Evolutionary conservation across 176 grass and related monocot species (phyloP).

Genomic region (Dendrocalamus sinicus): DNA sequence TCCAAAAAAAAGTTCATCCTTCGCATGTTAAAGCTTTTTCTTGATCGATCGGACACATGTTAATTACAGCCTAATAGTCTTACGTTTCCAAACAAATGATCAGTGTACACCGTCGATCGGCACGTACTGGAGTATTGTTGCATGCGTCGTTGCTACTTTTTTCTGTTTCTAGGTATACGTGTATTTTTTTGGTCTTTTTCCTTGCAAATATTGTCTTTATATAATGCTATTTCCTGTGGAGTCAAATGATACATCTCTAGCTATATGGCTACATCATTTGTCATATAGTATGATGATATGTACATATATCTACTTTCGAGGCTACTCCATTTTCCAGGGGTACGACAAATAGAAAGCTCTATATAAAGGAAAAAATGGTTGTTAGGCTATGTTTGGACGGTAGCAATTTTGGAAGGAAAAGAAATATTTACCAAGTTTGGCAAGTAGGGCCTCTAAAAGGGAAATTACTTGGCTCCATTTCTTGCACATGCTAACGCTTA

Average conservation of each 20-base stretch:
- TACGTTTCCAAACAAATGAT: too few species aligned
- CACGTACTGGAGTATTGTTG: too few species aligned
- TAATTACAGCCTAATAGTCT: too few species aligned
- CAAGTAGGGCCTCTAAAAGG: background rate
- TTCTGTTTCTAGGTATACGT: too few species aligned
- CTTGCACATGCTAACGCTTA: too few species aligned
- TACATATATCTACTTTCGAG: background rate
- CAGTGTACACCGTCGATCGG: too few species aligned
- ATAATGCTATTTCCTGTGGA: background rate
- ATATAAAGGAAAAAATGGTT: background rate
- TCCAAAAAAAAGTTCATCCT: too few species aligned
- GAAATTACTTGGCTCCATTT: background rate
- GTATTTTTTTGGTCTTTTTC: background rate
- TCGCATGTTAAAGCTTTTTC: too few species aligned
- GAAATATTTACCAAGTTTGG: background rate
- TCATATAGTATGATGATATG: background rate
- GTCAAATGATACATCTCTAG: too few species aligned
- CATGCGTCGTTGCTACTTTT: too few species aligned
- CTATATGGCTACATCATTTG: background rate
- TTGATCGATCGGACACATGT: too few species aligned
- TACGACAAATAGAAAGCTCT: background rate
- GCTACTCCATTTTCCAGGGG: background rate
- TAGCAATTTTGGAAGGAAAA: background rate
- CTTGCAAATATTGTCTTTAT: background rate
- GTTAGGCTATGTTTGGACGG: background rate